These are phyloP conservation scores for Vigna reflexopilosa DNA, from an alignment of 306 rosid species.

Conservation along the genomic window DNA sequence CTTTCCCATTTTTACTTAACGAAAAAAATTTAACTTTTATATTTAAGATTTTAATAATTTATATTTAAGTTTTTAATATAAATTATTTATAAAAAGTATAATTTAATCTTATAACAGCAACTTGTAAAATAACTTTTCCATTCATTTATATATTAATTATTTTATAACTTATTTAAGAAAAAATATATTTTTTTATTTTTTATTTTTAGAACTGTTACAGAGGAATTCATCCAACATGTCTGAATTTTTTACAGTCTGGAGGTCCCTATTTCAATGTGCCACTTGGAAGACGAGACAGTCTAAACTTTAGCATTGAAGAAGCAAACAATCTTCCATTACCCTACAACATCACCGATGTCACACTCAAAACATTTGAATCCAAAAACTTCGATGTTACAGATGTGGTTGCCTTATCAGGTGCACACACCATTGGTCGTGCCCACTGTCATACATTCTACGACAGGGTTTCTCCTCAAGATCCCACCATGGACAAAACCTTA, in stretches of 20 bases:
- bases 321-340: slow-evolving; percentile 16
- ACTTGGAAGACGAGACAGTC: slow-evolving; percentile 19
- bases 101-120: too few relatives aligned
- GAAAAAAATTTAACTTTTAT: too few relatives aligned
- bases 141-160: too few relatives aligned
- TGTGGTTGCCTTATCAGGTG: background rate
- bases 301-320: slow-evolving; percentile 5
- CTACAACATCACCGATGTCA: background rate
- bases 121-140: too few relatives aligned
- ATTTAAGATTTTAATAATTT: too few relatives aligned
- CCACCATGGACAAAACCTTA: slow-evolving; percentile 12
- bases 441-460: slow-evolving; percentile 29
- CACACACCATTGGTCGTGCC: slow-evolving; percentile 25
- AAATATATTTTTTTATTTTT: too few relatives aligned
- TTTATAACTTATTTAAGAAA: too few relatives aligned
- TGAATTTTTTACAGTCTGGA: background rate
- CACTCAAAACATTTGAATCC: background rate
- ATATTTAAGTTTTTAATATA: too few relatives aligned
- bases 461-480: slow-evolving; percentile 16
- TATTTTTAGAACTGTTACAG: too few relatives aligned
- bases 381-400: background rate
- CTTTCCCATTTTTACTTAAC: too few relatives aligned
- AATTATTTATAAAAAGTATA: too few relatives aligned
- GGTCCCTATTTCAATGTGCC: background rate
- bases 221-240: too few relatives aligned